Evolutionary conservation across 2,329 filamentous ascomycete genomes (phyloP), one percentile per base, ranked within the genome.

Genomic region (Emmonsiellopsis sp.): DNA sequence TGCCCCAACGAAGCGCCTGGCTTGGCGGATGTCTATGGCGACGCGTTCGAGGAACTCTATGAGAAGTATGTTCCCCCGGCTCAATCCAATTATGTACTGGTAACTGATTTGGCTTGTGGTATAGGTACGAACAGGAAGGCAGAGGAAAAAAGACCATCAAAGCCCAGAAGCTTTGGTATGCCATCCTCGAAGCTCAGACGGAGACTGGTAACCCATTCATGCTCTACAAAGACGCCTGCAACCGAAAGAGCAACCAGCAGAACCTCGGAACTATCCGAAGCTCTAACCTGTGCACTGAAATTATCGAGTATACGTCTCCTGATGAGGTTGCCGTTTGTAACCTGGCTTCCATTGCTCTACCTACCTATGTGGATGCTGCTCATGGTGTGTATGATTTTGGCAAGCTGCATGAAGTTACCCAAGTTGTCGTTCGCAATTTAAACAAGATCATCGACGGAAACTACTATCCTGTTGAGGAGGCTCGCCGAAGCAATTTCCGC

Each of bases 161-260:
- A 74, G 93, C 93, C 26, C 93, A 98, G 80, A 98, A 98, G 81
- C 85, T 98, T 55, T 98, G 93, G 93, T 97, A 97, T 70, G 90
- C 92, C 61, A 95, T 98, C 61, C 82, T 98, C 47, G 93, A 98
- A 76, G 89, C 93, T 49, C 93, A 98, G 78, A 97, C 92, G 35
- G 93, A 98, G 83, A 98, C 93, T 45, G 93, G 93, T 63, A 97
- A 95, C 75, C 93, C 93, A 48, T 98, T 95, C 77, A 98, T 98
- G 89, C 85, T 97, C 56, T 98, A 98, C 85, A 98, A 98, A 81
- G 93, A 98, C 75, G 82, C 85, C 67, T 92, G 87, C 83, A 98
- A 98, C 83, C 84, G 84, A 72, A 98, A 98, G 86, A 96, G 91
- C 80, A 98, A 98, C 82, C 93, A 98, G 79, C 97, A 98, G 86